Conservation (phyloP, 164 flowering plant genomes). For the Piper betle region DNA sequence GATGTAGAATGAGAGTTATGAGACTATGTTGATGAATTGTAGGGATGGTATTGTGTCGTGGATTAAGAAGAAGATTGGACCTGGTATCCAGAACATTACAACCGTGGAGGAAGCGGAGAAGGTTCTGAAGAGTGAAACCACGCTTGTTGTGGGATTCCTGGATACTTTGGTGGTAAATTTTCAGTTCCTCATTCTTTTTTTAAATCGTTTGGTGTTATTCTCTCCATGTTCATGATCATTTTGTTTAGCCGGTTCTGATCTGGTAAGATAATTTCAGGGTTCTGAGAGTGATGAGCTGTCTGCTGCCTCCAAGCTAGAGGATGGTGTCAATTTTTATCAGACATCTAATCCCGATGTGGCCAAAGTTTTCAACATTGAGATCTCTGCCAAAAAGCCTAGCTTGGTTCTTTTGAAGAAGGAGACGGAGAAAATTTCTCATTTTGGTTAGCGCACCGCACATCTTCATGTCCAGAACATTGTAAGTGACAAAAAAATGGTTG, state of each 20-base stretch:
- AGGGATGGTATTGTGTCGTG: constrained; percentile 87
- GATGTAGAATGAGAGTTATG: too few relatives aligned
- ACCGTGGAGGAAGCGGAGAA: constrained; percentile 62
- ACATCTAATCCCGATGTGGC: constrained; percentile 76
- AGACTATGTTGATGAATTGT: too few relatives aligned
- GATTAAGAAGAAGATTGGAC: constrained; percentile 91
- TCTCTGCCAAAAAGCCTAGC: constrained; percentile 71
- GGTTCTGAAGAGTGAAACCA: constrained; percentile 46
- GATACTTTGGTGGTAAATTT: constrained; percentile 71
- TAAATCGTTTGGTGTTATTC: too few relatives aligned
- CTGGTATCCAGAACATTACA: constrained; percentile 57
- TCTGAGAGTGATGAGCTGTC: constrained; percentile 74
- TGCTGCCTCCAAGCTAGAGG: constrained; percentile 81
- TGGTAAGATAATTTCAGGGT: constrained; percentile 33
- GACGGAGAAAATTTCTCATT: constrained; percentile 60
- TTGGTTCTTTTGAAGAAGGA: constrained; percentile 79
- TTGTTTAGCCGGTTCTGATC: too few relatives aligned
- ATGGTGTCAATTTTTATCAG: constrained; percentile 86
- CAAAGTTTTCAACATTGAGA: constrained; percentile 61
- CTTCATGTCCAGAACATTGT: neutral
- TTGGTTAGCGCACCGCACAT: constrained; percentile 48
- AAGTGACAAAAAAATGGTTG: neutral
- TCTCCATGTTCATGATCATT: too few relatives aligned
- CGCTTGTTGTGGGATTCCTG: constrained; percentile 65
- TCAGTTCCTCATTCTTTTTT: neutral